phyloP scores from a whole-genome alignment of 768 basidiomycete genomes.

The Gymnopilus junonius region DNA sequence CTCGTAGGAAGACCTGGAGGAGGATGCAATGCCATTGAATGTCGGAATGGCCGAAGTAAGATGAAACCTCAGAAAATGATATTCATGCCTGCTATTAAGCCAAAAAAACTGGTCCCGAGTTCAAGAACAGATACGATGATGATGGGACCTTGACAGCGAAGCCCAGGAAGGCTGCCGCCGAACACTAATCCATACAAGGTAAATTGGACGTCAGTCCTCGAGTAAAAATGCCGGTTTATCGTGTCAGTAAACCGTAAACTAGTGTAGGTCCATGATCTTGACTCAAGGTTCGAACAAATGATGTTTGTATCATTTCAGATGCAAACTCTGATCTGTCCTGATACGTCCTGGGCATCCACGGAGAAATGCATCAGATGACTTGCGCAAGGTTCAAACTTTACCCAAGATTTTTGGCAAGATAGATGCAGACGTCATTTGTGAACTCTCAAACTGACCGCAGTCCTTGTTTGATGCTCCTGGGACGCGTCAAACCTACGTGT shows the following conservation, averaged over 20 bases:
- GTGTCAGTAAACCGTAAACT: not conserved
- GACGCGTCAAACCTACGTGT: not conserved
- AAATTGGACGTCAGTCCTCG: not conserved
- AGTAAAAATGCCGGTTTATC: not conserved
- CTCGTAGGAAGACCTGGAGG: constrained; percentile 6
- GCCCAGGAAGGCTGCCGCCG: not conserved
- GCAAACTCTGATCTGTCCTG: not conserved
- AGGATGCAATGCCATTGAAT: not conserved
- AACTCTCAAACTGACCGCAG: not conserved
- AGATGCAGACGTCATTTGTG: not conserved
- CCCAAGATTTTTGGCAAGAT: not conserved
- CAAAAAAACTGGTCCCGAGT: not conserved
- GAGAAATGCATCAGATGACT: not conserved
- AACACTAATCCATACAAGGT: not conserved
- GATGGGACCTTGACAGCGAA: not conserved
- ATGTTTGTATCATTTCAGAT: not conserved
- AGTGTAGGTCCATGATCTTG: not conserved
- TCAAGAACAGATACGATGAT: not conserved
- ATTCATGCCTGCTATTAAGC: not conserved
- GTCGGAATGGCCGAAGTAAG: not conserved
- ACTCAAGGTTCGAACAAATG: constrained; percentile 1
- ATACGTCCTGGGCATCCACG: not conserved
- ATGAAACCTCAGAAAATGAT: not conserved
- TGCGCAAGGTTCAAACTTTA: not conserved
- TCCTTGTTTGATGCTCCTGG: not conserved